Percentiles rank a stretch among this genome's conserved stretches.
These are phyloP conservation scores for Cutaneotrichosporon spelunceum DNA, from an alignment of 1,284 basidiomycete species.

Conservation along the genomic window DNA sequence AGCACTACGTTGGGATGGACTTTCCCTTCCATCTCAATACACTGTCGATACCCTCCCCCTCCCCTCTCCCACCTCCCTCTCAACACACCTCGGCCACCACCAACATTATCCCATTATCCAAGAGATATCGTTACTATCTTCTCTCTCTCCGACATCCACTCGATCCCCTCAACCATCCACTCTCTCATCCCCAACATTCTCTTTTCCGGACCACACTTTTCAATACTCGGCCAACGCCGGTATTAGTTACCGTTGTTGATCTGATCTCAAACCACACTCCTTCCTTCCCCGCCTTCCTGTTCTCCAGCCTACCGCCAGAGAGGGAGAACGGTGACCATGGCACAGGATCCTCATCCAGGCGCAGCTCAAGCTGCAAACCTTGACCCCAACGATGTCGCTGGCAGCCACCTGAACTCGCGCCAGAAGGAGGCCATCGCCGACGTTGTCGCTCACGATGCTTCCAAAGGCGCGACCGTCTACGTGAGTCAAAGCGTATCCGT, in stretches of 20 bases:
- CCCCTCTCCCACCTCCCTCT: not conserved
- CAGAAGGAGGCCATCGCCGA: constrained; percentile 33
- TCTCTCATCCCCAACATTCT: not conserved
- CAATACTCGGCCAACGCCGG: not conserved
- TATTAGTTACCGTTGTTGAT: constrained; percentile 3
- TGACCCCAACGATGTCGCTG: constrained; percentile 15
- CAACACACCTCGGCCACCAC: not conserved
- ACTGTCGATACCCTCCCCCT: not conserved
- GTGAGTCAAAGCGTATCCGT: constrained; percentile 26
- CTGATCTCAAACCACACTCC: not conserved
- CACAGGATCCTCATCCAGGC: constrained; percentile 11
- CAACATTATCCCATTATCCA: constrained; percentile 1
- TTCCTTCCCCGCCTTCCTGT: not conserved
- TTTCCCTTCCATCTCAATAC: not conserved
- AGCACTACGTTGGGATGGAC: too few species aligned
- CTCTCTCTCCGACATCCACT: not conserved
- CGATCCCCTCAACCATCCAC: not conserved
- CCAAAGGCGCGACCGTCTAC: constrained; percentile 41
- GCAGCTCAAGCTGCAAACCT: constrained; percentile 5
- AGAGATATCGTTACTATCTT: not conserved
- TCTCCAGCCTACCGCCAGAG: not conserved
- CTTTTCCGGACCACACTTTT: not conserved
- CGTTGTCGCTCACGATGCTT: constrained; percentile 30
- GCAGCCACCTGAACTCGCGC: constrained; percentile 27
- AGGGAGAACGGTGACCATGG: constrained; percentile 16